These are phyloP conservation scores for Tetrapisispora iriomotensis DNA, from an alignment of 805 yeast genomes.

Conservation along the genomic window DNA sequence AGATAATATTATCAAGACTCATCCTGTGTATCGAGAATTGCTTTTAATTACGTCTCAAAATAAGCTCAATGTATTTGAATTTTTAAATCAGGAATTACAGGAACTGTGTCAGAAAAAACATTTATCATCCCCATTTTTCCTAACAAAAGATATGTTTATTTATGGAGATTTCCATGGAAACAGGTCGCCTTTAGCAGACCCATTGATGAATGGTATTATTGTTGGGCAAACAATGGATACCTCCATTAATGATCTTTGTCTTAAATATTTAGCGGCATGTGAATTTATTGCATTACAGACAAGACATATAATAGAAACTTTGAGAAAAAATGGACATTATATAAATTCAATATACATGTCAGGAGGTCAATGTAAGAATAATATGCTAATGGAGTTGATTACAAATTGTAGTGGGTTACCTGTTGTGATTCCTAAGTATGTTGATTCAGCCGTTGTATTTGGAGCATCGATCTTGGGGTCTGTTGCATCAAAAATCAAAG, in stretches of 20 bases:
- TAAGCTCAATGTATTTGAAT: slow-evolving; percentile 69
- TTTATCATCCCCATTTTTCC: slow-evolving; percentile 62
- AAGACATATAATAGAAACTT: slow-evolving; percentile 81
- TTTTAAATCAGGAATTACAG: slow-evolving; percentile 67
- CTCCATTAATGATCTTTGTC: slow-evolving; percentile 73
- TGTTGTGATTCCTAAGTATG: slow-evolving; percentile 84
- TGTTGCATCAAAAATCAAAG: slow-evolving; percentile 52
- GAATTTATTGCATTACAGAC: slow-evolving; percentile 98
- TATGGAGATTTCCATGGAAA: slow-evolving; percentile 97
- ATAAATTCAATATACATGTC: slow-evolving; percentile 74
- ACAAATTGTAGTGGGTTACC: slow-evolving; percentile 93
- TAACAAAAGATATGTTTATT: slow-evolving; percentile 79
- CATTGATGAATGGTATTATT: slow-evolving; percentile 82
- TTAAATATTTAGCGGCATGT: slow-evolving; percentile 84
- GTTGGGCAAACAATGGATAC: slow-evolving; percentile 90
- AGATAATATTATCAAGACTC: slow-evolving; percentile 78
- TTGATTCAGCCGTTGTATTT: slow-evolving; percentile 94
- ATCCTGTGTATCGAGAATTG: slow-evolving; percentile 77
- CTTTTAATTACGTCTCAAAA: slow-evolving; percentile 58
- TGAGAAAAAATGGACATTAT: slow-evolving; percentile 71
- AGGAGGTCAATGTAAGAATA: slow-evolving; percentile 96
- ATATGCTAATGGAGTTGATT: slow-evolving; percentile 74
- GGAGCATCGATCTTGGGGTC: slow-evolving; percentile 95
- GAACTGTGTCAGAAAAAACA: slow-evolving; percentile 45
- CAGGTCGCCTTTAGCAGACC: slow-evolving; percentile 95